Evolutionary conservation across 768 basidiomycete genomes (phyloP).

Genomic region (Termitomyces sp.): DNA sequence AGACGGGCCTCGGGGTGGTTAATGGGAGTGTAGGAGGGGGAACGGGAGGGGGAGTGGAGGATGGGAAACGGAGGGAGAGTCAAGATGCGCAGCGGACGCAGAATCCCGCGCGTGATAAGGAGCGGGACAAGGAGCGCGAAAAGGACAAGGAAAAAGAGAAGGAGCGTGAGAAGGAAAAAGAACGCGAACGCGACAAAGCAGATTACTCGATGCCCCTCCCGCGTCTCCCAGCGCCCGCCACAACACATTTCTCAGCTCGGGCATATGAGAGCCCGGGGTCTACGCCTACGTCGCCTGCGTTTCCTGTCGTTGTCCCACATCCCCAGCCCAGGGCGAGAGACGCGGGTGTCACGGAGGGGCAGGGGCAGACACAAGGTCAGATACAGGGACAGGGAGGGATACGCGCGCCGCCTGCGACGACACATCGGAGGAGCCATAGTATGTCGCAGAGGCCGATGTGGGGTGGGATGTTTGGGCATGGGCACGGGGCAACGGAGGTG

Average conservation of each 20-base stretch:
- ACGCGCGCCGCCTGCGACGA: conserved; percentile 69
- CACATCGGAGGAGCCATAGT: conserved; percentile 79
- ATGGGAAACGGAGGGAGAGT: not conserved
- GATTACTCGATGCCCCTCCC: conserved; percentile 85
- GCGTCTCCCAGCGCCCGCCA: conserved; percentile 73
- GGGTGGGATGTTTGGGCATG: conserved; percentile 55
- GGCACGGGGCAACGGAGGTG: conserved; percentile 8
- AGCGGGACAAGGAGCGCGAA: not conserved
- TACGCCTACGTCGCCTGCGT: conserved; percentile 54
- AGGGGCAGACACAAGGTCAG: conserved; percentile 11
- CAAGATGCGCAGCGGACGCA: not conserved
- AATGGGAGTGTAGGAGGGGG: too few relatives aligned
- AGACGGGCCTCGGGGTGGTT: not conserved
- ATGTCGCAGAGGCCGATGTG: conserved; percentile 71
- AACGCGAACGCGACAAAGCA: conserved; percentile 27
- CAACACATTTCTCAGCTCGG: conserved; percentile 76
- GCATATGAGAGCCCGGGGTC: conserved; percentile 54
- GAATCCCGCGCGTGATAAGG: not conserved
- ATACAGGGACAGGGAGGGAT: conserved; percentile 25
- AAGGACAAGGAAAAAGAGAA: not conserved
- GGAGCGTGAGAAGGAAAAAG: not conserved
- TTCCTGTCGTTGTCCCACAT: conserved; percentile 33
- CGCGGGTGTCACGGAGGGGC: conserved; percentile 36
- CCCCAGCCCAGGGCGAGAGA: conserved; percentile 65
- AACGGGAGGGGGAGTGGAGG: not conserved